Evolutionary conservation across 139 green algal species (phyloP), one percentile per base, ranked within the genome.

Genomic region (Marvania coccoides): DNA sequence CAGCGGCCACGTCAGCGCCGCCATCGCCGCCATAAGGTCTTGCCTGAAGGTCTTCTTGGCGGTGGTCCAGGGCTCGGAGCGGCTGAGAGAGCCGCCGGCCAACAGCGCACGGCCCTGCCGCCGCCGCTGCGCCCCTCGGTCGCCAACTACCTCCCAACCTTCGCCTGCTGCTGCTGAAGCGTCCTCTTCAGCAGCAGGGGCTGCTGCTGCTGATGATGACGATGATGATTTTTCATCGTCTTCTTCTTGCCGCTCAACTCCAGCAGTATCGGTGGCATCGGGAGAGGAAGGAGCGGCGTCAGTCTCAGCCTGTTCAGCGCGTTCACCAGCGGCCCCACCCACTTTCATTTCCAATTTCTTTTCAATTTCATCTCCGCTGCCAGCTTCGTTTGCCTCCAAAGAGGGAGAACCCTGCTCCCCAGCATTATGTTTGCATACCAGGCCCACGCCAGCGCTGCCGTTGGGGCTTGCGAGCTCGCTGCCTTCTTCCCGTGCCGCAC

Each of bases 1-100:
- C 37, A 87, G 71, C 9, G 83, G 83, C 81, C 78, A 89, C 13
- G 80, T 65, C n/a, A 90, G 66, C 30, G 75, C 58, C 48, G 78
- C 53, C 73, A 91, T 88, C 1, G 74, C 78, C 30, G 71, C 55
- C 67, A 88, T 76, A 30, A 92, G 55, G 30, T 56, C 70, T 76
- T 71, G 51, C 4, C 24, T n/a, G 12, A 54, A 66, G 9, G 19
- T 45, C 13, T 66, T 45, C 56, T 58, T 66, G 19, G n/a, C 7
- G 23, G 14, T 24, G 56, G 23, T 54, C 34, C 35, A 66, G 29
- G 59, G 35, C 10, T 66, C n/a, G 19, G 33, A 12, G 3, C 57
- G 26, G 33, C 48, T 26, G 35, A 9, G 19, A 12, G 5, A 31
- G 0, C 39, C 58, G 7, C 42, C 36, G 6, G 45, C 38, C 45